Evolutionary conservation across 2,329 filamentous ascomycete species (phyloP).

Genomic region (Arthrobotrys musiformis): DNA sequence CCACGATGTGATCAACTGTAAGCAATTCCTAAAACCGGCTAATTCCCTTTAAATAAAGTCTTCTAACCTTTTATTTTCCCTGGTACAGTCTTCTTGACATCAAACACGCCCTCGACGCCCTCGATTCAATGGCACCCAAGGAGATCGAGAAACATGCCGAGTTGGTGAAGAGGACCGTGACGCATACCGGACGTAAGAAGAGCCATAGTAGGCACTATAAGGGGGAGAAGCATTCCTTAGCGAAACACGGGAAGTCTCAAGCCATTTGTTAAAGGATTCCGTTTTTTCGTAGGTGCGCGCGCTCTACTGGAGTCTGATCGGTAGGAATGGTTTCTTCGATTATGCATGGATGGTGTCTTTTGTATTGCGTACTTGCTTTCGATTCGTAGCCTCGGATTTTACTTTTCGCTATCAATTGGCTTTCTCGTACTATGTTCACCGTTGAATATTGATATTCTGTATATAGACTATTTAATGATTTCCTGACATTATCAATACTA

Average conservation of each 20-base stretch:
- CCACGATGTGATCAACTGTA: conserved; percentile 79
- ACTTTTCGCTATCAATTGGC: neutral
- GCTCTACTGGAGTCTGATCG: neutral
- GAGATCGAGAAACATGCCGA: conserved; percentile 73
- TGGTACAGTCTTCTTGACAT: conserved; percentile 73
- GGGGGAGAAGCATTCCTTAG: conserved; percentile 82
- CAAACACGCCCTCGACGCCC: conserved; percentile 76
- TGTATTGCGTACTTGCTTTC: neutral
- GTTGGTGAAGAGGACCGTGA: conserved; percentile 67
- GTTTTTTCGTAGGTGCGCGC: neutral
- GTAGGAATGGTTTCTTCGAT: neutral
- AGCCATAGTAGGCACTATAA: conserved; percentile 66
- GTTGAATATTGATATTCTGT: neutral
- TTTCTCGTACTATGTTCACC: neutral
- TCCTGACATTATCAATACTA: no score
- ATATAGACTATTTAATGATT: neutral
- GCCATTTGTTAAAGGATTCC: conserved; percentile 33
- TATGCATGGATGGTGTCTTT: neutral
- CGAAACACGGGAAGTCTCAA: conserved; percentile 73
- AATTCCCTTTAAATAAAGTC: neutral
- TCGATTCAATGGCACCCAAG: conserved; percentile 79
- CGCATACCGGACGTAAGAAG: conserved; percentile 65
- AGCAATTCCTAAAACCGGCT: neutral
- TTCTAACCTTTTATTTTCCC: neutral
- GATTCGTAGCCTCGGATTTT: neutral